Conservation (phyloP, 306 rosid species). For the Quercus parvula region DNA sequence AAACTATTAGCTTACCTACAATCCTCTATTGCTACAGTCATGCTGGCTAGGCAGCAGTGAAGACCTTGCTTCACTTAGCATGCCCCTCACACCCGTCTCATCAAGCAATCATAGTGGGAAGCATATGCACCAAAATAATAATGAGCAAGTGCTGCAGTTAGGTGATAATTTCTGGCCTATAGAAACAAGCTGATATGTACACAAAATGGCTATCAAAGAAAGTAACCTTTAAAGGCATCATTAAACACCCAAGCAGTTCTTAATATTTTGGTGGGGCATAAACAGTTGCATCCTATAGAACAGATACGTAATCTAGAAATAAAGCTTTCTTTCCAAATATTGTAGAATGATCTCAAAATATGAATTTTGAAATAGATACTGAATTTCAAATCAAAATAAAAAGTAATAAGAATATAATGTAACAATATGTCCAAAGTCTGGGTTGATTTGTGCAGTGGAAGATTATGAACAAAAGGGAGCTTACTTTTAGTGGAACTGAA, state of each 20-base stretch:
- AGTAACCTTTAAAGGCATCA: background rate
- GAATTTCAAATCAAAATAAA: background rate
- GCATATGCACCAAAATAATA: background rate
- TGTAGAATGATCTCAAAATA: background rate
- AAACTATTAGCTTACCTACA: background rate
- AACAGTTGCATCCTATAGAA: background rate
- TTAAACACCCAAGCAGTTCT: background rate
- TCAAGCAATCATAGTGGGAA: background rate
- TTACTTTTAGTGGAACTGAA: constrained; percentile 92
- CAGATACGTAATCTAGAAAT: background rate
- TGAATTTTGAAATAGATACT: background rate
- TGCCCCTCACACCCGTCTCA: background rate
- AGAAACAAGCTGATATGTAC: background rate
- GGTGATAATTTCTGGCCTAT: background rate
- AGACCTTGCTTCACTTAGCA: background rate
- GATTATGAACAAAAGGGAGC: constrained; percentile 22
- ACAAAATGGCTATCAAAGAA: background rate
- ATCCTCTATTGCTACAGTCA: background rate
- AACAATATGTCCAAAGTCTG: background rate
- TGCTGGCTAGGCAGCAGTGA: background rate
- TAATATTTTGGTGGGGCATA: background rate
- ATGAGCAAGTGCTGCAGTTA: background rate
- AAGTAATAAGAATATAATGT: constrained; percentile 8
- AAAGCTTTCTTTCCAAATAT: background rate
- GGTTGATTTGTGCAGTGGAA: background rate